Evolutionary conservation across 805 yeast genomes (phyloP).

Genomic region (Cyberlindnera lachancei): DNA sequence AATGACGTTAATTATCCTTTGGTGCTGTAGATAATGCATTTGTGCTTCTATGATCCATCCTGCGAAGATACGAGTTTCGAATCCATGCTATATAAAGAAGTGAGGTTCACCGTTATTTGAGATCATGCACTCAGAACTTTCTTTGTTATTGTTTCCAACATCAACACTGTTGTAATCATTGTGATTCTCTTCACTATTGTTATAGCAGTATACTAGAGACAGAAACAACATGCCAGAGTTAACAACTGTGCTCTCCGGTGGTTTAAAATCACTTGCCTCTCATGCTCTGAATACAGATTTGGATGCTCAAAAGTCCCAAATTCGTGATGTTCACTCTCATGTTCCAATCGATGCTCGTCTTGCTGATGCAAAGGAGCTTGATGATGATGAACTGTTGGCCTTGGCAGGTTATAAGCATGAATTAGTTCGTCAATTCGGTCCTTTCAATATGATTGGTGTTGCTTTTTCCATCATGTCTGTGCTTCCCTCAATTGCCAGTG

Average conservation of each 20-base stretch:
- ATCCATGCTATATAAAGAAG: too few relatives aligned
- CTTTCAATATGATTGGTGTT: conserved; percentile 56
- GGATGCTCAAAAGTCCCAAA: conserved; percentile 12
- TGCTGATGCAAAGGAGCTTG: conserved; percentile 12
- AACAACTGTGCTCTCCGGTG: conserved; percentile 1
- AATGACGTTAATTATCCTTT: too few relatives aligned
- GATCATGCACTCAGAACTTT: too few relatives aligned
- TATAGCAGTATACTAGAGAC: too few relatives aligned
- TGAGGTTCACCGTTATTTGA: too few relatives aligned
- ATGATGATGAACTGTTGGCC: conserved; percentile 24
- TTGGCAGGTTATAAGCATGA: conserved; percentile 72
- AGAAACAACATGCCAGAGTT: conserved; percentile 1
- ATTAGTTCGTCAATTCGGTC: conserved; percentile 50
- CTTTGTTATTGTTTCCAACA: too few relatives aligned
- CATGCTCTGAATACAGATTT: conserved; percentile 16
- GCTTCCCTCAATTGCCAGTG: conserved; percentile 49
- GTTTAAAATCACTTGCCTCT: conserved; percentile 14
- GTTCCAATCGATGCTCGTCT: conserved; percentile 19
- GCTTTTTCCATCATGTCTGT: conserved; percentile 67
- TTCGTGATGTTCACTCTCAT: conserved; percentile 17
- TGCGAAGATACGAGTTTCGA: too few relatives aligned
- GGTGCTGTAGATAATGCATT: too few relatives aligned
- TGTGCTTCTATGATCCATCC: too few relatives aligned
- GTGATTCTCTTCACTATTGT: too few relatives aligned
- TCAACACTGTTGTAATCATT: too few relatives aligned